Evolutionary conservation across 176 grass and related monocot species (phyloP).

Genomic region (Neostapfia colusana): DNA sequence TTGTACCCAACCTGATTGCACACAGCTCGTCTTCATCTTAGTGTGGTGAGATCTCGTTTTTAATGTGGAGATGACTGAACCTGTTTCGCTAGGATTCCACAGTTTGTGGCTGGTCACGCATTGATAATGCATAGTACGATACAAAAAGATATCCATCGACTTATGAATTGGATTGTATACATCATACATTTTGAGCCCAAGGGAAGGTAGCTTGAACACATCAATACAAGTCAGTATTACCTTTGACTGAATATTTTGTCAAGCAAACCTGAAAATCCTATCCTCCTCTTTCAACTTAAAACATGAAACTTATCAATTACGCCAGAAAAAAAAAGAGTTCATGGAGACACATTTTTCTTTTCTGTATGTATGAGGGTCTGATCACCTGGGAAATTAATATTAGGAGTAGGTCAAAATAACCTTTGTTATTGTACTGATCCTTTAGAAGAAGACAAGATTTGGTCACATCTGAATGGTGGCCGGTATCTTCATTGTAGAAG

Average conservation of each 20-base stretch:
- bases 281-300: background rate
- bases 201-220: slow-evolving; percentile 21
- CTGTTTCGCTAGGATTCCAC: slow-evolving; percentile 30
- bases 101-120: slow-evolving; percentile 18
- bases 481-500: slow-evolving; percentile 44
- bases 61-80: slow-evolving; percentile 17
- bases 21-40: slow-evolving; percentile 21
- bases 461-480: slow-evolving; percentile 35
- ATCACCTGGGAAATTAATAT: background rate
- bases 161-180: background rate
- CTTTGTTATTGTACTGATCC: slow-evolving; percentile 21
- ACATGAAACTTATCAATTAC: background rate
- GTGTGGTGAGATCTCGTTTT: slow-evolving; percentile 37
- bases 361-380: background rate
- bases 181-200: slow-evolving; percentile 3
- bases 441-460: slow-evolving; percentile 38
- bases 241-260: background rate
- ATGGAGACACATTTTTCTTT: background rate
- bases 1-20: slow-evolving; percentile 34
- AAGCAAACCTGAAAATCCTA: background rate
- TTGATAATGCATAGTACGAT: slow-evolving; percentile 22
- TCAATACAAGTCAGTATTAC: slow-evolving; percentile 14
- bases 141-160: slow-evolving; percentile 22
- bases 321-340: background rate
- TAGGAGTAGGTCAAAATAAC: background rate